Evolutionary conservation across 768 basidiomycete species (phyloP), one percentile per base, ranked within the genome.

Genomic region (Kwoniella sp.): DNA sequence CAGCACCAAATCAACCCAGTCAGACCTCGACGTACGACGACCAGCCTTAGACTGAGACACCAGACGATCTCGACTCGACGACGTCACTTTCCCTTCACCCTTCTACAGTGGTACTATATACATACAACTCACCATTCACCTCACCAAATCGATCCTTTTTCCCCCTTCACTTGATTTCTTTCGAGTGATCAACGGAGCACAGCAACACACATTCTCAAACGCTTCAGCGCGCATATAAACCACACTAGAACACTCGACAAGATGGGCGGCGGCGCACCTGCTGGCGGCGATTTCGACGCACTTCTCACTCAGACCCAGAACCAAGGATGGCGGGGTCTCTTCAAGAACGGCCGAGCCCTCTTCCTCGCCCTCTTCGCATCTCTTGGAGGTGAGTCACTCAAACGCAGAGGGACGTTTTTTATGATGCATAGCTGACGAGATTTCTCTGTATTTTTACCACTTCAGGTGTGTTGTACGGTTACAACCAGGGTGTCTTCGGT

Each of bases 311-410:
- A 87, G 56, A 83, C 82, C 70, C 83, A 84, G 15, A 82, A 90
- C 45, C 84, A 85, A 61, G 89, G 89, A 52, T 80, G 85, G 72
- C 88, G 87, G 54, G 89, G 89, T 77, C 52, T 71, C 20, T 56
- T 70, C 50, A 34, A 67, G 61, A 92, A 92, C 76, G 83, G 85
- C 52, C 84, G 83, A 69, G 82, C 89, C 28, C 87, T 90, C 63
- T 82, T 84, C 28, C 86, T 90, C 58, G 86, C 90, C 15, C 85
- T 89, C 22, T 92, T 91, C 72, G 90, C 90, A 2, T 90, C 89
- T 15, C 83, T 91, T 23, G 90, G 90, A 76, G 89, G 60, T 60
- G 15, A 34, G 58, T 52, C 22, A 1, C 12, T 34, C 55, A 3
- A 1, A 8, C 23, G 3, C 55, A n/a, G 8, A 15, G 12, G 20